A percentile compares a stretch with the other conserved stretches of the same genome.
phyloP scores from a whole-genome alignment of 169 alveolate genomes.

The Cryptosporidium canis region DNA sequence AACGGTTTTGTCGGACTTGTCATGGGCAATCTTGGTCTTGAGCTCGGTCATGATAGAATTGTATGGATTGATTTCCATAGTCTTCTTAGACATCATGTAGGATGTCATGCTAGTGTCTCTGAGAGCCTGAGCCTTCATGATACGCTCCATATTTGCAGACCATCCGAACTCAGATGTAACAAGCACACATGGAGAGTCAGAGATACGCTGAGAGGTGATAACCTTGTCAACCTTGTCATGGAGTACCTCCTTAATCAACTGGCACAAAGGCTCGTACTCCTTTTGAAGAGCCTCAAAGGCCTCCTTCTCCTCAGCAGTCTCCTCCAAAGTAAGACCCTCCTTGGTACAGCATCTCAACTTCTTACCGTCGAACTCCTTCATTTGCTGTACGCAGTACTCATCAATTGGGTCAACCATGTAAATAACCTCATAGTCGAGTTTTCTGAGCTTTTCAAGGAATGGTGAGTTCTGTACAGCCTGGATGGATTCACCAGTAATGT shows the following conservation, averaged over 20 bases:
- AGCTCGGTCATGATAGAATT: conserved; percentile 97
- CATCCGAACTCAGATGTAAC: conserved; percentile 99
- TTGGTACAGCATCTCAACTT: conserved; percentile 96
- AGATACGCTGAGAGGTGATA: conserved; percentile 93
- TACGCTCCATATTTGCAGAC: conserved; percentile 99
- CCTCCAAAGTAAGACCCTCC: conserved; percentile 96
- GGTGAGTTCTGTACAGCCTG: conserved; percentile 97
- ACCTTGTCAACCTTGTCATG: conserved; percentile 99
- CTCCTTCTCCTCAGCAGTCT: conserved; percentile 98
- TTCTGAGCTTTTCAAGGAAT: conserved; percentile 96
- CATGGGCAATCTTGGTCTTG: conserved; percentile 94
- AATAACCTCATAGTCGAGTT: conserved; percentile 96
- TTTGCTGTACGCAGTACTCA: conserved; percentile 98
- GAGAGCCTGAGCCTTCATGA: conserved; percentile 99
- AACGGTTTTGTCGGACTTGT: conserved; percentile 97
- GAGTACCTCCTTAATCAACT: conserved; percentile 96
- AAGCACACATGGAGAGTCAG: conserved; percentile 98
- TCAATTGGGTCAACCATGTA: conserved; percentile 99
- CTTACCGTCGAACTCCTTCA: conserved; percentile 97
- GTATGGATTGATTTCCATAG: conserved; percentile 99
- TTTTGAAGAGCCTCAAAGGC: conserved; percentile 95
- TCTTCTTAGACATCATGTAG: conserved; percentile 96
- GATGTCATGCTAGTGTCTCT: conserved; percentile 96
- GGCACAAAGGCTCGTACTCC: conserved; percentile 96
- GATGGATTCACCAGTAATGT: conserved; percentile 98